Evolutionary conservation across 345 rosid species (phyloP).

Genomic region (Boechera stricta): DNA sequence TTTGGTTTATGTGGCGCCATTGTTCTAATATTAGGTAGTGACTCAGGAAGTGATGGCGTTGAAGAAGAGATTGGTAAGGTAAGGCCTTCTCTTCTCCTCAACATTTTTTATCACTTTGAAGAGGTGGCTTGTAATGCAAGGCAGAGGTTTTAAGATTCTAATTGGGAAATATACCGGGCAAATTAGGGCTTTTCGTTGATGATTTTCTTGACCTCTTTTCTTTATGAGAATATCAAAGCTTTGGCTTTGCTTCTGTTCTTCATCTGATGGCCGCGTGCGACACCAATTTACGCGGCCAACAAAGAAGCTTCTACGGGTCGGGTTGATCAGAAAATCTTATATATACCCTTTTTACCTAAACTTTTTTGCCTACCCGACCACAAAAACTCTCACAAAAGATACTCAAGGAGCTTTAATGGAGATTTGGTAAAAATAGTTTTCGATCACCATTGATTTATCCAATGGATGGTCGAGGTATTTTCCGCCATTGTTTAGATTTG

Average conservation of each 20-base stretch:
- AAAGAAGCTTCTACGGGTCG: conserved; percentile 37
- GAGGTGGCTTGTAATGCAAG: neutral
- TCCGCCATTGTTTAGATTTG: conserved; percentile 47
- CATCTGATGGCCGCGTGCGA: conserved; percentile 48
- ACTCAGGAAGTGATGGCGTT: conserved; percentile 44
- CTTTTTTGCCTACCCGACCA: conserved; percentile 47
- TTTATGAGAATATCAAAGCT: conserved; percentile 36
- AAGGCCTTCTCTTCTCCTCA: conserved; percentile 43
- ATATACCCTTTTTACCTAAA: conserved; percentile 15
- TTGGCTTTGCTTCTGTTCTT: conserved; percentile 27
- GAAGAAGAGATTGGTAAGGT: conserved; percentile 47
- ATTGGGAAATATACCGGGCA: conserved; percentile 8
- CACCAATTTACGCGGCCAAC: conserved; percentile 53
- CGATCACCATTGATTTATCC: conserved; percentile 40
- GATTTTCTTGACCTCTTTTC: neutral
- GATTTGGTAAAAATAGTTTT: conserved; percentile 28
- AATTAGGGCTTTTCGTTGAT: conserved; percentile 5
- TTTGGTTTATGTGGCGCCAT: conserved; percentile 48
- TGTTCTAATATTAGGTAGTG: conserved; percentile 46
- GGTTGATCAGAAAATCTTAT: conserved; percentile 38
- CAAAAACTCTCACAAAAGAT: conserved; percentile 39
- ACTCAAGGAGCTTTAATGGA: conserved; percentile 46
- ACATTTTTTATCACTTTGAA: conserved; percentile 20
- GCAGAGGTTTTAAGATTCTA: neutral
- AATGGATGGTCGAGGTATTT: conserved; percentile 41